These are phyloP conservation scores for Clavispora fructus DNA, from an alignment of 805 yeast genomes.

Conservation along the genomic window DNA sequence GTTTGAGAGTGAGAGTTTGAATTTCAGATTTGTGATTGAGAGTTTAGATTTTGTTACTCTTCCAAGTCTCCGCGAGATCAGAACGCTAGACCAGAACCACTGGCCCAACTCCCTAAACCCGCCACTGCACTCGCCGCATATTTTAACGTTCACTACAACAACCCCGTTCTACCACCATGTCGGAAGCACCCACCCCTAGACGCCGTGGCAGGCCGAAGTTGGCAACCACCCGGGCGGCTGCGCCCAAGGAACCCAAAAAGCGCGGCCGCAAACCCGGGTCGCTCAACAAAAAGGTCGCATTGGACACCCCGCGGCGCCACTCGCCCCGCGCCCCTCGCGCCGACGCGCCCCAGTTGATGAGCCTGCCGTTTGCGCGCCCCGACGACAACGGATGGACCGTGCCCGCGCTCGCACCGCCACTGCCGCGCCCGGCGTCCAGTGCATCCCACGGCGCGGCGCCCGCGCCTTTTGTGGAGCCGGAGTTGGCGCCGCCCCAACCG, in stretches of 20 bases:
- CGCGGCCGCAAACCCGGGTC: constrained; percentile 2
- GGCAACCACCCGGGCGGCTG: neutral
- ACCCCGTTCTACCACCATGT: too few relatives aligned
- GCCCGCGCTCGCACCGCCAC: neutral
- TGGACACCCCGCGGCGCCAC: neutral
- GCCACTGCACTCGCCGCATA: too few relatives aligned
- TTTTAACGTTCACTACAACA: too few relatives aligned
- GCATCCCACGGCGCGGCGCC: neutral
- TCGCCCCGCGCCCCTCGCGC: neutral
- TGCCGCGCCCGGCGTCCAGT: neutral
- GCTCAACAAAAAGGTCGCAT: neutral
- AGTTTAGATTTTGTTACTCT: too few relatives aligned
- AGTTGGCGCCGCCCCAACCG: constrained; percentile 47
- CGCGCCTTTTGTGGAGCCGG: constrained; percentile 53
- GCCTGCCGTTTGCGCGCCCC: neutral
- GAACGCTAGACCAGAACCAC: too few relatives aligned
- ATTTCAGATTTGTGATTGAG: too few relatives aligned
- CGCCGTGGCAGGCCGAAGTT: constrained; percentile 1
- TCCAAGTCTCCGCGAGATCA: too few relatives aligned
- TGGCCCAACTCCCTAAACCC: too few relatives aligned
- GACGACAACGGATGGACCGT: neutral
- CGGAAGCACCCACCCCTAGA: neutral
- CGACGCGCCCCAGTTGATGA: neutral
- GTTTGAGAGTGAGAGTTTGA: too few relatives aligned
- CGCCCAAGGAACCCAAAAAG: neutral